phyloP scores from a whole-genome alignment of 768 basidiomycete genomes.

The Calocera cornea region DNA sequence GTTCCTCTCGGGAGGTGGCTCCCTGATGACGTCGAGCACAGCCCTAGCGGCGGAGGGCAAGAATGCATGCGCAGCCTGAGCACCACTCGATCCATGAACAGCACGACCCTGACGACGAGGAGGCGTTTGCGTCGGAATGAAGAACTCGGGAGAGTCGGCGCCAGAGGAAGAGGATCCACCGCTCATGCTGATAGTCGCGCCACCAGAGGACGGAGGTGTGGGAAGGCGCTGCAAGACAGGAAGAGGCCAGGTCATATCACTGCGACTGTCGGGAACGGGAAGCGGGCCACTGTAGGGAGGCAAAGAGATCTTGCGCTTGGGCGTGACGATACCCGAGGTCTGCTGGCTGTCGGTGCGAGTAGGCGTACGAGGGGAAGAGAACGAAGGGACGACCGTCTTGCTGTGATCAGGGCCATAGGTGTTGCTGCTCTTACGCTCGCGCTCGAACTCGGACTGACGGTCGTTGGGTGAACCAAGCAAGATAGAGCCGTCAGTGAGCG shows the following conservation, averaged over 20 bases:
- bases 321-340: neutral
- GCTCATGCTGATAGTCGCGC: neutral
- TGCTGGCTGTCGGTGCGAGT: neutral
- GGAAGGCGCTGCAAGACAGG: neutral
- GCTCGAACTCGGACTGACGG: neutral
- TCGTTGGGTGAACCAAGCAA: neutral
- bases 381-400: neutral
- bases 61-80: neutral
- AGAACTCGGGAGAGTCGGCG: neutral
- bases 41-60: neutral
- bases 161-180: neutral
- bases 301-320: neutral
- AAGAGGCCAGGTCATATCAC: neutral
- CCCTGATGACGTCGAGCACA: neutral
- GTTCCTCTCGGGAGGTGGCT: slow-evolving; percentile 29
- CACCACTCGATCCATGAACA: slow-evolving; percentile 12
- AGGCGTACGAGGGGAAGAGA: neutral
- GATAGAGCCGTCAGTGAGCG: neutral
- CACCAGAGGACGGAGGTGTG: neutral
- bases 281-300: neutral
- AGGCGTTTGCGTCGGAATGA: neutral
- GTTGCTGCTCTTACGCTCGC: neutral
- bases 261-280: neutral
- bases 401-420: neutral
- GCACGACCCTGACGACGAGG: neutral